These are phyloP conservation scores for Piloderma croceum DNA, from an alignment of 768 basidiomycete species.

Conservation along the genomic window DNA sequence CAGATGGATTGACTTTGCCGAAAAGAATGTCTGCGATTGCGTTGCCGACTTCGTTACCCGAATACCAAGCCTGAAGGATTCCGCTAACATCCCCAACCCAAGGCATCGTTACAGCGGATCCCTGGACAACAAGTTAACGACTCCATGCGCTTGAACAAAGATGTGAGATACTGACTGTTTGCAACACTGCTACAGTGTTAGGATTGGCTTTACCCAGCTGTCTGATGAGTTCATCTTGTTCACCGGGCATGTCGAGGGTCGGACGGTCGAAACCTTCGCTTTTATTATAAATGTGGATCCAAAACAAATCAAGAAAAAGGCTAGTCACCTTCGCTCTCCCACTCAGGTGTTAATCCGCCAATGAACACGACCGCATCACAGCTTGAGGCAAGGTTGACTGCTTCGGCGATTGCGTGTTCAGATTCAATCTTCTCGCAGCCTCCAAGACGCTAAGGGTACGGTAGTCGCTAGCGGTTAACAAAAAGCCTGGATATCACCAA, in stretches of 20 bases:
- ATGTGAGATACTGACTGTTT: slow-evolving; percentile 40
- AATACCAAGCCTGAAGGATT: slow-evolving; percentile 61
- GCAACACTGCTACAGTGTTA: slow-evolving; percentile 54
- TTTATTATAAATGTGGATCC: no score
- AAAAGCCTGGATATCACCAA: slow-evolving; percentile 3
- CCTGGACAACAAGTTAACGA: slow-evolving; percentile 29
- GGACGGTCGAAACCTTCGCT: slow-evolving; percentile 70
- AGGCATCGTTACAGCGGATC: slow-evolving; percentile 70
- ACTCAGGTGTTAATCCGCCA: slow-evolving; percentile 61
- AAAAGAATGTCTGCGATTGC: slow-evolving; percentile 62
- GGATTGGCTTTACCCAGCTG: slow-evolving; percentile 49
- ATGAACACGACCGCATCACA: slow-evolving; percentile 55
- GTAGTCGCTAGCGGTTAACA: no score
- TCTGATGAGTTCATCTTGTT: slow-evolving; percentile 53
- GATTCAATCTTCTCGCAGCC: slow-evolving; percentile 58
- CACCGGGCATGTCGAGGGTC: slow-evolving; percentile 51
- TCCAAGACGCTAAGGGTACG: slow-evolving; percentile 49
- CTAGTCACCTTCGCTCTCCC: slow-evolving; percentile 76
- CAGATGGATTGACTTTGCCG: slow-evolving; percentile 56
- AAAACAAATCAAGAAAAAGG: no score
- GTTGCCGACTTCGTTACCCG: slow-evolving; percentile 61
- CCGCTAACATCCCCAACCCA: slow-evolving; percentile 54
- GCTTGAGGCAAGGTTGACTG: slow-evolving; percentile 46
- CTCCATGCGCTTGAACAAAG: neutral
- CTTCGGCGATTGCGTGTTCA: slow-evolving; percentile 49